phyloP scores from a whole-genome alignment of 2,329 filamentous ascomycete genomes.

The Penicillium brasilianum region DNA sequence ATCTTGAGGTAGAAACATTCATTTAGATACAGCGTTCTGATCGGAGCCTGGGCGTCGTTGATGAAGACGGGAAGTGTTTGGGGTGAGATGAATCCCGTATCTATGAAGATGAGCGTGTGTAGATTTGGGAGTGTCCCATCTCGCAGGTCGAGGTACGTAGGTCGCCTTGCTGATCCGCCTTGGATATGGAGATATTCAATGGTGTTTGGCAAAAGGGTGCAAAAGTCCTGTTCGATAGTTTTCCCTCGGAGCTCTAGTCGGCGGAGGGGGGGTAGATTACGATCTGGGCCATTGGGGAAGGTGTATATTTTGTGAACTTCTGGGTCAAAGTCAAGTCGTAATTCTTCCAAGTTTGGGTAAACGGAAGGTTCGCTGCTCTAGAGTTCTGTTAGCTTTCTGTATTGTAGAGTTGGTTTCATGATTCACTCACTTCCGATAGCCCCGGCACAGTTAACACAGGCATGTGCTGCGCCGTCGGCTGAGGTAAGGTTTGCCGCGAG shows the following conservation, averaged over 20 bases:
- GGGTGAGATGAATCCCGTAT: conserved; percentile 32
- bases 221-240: conserved; percentile 24
- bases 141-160: background rate
- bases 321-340: conserved; percentile 39
- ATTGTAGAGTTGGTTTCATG: background rate
- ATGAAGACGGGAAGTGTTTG: conserved; percentile 25
- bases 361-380: conserved; percentile 18
- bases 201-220: conserved; percentile 30
- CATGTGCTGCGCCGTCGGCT: background rate
- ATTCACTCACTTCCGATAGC: conserved; percentile 4
- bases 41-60: conserved; percentile 25
- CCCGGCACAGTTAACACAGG: conserved; percentile 6
- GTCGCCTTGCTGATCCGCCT: conserved; percentile 27
- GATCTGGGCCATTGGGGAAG: conserved; percentile 15
- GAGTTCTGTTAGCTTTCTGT: background rate
- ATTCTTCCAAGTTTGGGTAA: conserved; percentile 40
- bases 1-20: conserved; percentile 32
- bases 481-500: conserved; percentile 18
- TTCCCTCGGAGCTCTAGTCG: conserved; percentile 37
- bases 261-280: conserved; percentile 30
- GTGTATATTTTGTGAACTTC: conserved; percentile 24
- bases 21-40: conserved; percentile 36
- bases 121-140: conserved; percentile 31
- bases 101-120: conserved; percentile 35
- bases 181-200: conserved; percentile 39